Base-by-base conservation (phyloP, 1,139 yeast species). In the Pichia sp. region DNA sequence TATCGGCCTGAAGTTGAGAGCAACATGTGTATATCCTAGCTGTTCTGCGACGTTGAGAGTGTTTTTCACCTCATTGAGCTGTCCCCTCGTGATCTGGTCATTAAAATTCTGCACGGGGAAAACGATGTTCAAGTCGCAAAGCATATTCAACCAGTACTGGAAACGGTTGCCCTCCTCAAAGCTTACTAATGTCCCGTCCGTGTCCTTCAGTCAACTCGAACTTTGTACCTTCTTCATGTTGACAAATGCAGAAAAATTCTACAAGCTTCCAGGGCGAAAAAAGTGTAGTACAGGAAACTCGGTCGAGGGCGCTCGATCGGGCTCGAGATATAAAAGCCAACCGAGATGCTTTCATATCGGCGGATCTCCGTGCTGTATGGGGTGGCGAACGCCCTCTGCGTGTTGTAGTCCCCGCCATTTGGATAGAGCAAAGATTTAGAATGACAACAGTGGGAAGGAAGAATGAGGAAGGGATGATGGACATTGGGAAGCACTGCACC, bases 41-140 rank as follows among this genome's bases (percentile, higher is more conserved):
- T 77, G 71, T 61, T 80, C 78, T 38, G 82, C 70, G n/a, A 85
- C 81, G n/a, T 76, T 67, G 6, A 87, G 69, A 8, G 81, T 76
- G 51, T 76, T 75, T 60, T 77, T 77, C 50, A 86, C 66, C 41
- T 70, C 70, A 0, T 65, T 64, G 6, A 84, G 62, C 56, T 84
- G 81, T 10, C 67, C 63, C 1, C 69, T 60, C 0, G 77, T 66
- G 1, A 82, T 79, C 31, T 70, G 68, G 11, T 71, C 62, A 3
- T 70, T 61, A 66, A 79, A 84, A 60, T 76, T 74, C 48, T 69
- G 66, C 52, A 76, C 80, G 0, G 97, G 96, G 93, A 96, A 90
- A 23, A 84, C 82, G 5, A 90, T 84, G 67, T 90, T 90, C 59
- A 90, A 75, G 71, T 90, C 97, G 60, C 82, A 85, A 59, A 77